A percentile compares a stretch with the other conserved stretches of the same genome.
Conservation (phyloP, 352 stramenopile species). For the Plasmopara halstedii region DNA sequence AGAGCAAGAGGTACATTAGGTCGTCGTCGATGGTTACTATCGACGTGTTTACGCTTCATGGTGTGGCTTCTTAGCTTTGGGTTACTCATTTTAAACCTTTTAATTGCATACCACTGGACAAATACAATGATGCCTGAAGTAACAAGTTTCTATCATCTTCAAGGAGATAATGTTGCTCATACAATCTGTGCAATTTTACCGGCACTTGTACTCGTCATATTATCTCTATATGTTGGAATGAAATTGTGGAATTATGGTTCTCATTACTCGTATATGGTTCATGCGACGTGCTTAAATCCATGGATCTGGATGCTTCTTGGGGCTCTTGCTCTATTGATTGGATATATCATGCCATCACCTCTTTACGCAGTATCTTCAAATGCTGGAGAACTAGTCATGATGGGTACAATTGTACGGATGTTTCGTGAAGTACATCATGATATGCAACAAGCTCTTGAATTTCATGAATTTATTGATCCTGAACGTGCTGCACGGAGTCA, state of each 20-base stretch:
- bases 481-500: constrained; percentile 17
- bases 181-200: constrained; percentile 54
- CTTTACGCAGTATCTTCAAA: constrained; percentile 74
- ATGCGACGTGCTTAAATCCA: constrained; percentile 80
- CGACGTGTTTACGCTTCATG: constrained; percentile 51
- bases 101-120: constrained; percentile 61
- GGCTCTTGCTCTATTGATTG: constrained; percentile 49
- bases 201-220: constrained; percentile 53
- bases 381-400: constrained; percentile 66
- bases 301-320: constrained; percentile 87
- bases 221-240: constrained; percentile 68
- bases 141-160: constrained; percentile 62
- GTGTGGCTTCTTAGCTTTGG: constrained; percentile 60
- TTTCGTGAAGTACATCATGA: constrained; percentile 81
- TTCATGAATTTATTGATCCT: constrained; percentile 66
- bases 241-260: constrained; percentile 81
- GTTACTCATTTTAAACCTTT: constrained; percentile 61
- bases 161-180: constrained; percentile 52
- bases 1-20: constrained; percentile 15
- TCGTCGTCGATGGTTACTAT: constrained; percentile 27
- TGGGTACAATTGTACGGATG: constrained; percentile 76
- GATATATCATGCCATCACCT: constrained; percentile 67
- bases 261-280: constrained; percentile 80
- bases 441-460: constrained; percentile 70
- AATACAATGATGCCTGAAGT: constrained; percentile 33